Conservation (phyloP, 2,329 filamentous ascomycete genomes). For the Penicillium sp. region DNA sequence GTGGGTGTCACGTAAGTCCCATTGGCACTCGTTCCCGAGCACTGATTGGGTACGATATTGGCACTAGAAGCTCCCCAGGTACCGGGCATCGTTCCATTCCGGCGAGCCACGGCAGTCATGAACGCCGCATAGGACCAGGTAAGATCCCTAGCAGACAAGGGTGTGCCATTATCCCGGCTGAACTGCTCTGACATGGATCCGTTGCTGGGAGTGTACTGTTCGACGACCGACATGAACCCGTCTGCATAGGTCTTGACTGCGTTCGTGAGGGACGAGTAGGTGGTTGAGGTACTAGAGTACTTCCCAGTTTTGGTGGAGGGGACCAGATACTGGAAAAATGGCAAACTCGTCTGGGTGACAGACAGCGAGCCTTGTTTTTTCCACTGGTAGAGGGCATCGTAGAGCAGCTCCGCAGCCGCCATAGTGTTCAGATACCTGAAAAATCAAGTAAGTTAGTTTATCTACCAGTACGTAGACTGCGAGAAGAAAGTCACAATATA, state of each 20-base stretch:
- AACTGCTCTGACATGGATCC: slow-evolving; percentile 43
- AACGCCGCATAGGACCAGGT: slow-evolving; percentile 49
- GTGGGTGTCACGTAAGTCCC: too few species aligned
- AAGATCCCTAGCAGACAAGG: slow-evolving; percentile 42
- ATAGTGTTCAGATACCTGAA: slow-evolving; percentile 72
- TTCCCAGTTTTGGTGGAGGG: slow-evolving; percentile 63
- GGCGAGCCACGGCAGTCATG: slow-evolving; percentile 31
- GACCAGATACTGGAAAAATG: slow-evolving; percentile 72
- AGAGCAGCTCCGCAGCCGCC: slow-evolving; percentile 77
- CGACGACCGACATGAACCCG: slow-evolving; percentile 29
- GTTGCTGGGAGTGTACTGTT: slow-evolving; percentile 30
- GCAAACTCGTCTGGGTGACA: slow-evolving; percentile 66
- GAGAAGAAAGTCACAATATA: neutral
- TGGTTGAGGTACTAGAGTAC: slow-evolving; percentile 60
- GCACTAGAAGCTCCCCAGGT: slow-evolving; percentile 14
- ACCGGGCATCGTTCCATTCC: slow-evolving; percentile 7
- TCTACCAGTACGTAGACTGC: too few species aligned
- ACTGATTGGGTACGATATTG: slow-evolving; percentile 12
- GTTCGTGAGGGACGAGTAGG: slow-evolving; percentile 49
- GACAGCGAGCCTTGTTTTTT: slow-evolving; percentile 65
- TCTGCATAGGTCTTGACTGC: slow-evolving; percentile 51
- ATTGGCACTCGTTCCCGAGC: too few species aligned
- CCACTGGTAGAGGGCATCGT: slow-evolving; percentile 75
- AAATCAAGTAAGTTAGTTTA: neutral
- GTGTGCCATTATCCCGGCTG: slow-evolving; percentile 36